Base-by-base conservation (phyloP, 176 grass and related monocot species). In the Phragmites australis region DNA sequence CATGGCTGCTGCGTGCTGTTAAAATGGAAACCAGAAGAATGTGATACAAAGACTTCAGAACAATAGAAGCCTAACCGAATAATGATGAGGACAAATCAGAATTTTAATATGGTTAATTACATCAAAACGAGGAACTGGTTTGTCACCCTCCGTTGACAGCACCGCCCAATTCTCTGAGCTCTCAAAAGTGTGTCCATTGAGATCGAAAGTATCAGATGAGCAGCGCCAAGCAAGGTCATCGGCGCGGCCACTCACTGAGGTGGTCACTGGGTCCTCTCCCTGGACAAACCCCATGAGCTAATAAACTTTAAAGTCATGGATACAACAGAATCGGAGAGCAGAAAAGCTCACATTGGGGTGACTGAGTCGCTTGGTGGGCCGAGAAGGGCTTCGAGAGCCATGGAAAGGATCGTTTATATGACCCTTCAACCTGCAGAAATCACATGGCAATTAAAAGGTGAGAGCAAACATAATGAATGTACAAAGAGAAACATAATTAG, bases 1-100 rank as follows among this genome's bases (percentile, higher is more conserved):
- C 68, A 93, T 78, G 39, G 93, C 92, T 89, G 96, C 92, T 70
- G 96, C 90, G 86, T 99, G 96, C 96, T 99, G 88, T 74, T 88
- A 68, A 57, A 76, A 62, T 65, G 37, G 42, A 17, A 53, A 81
- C 6, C 9, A 61, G 29, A 70, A 43, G n/a, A 91, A 53, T 48
- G 12, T 44, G 34, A 67, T 81, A 80, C 39, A 73, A 39, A 80
- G 62, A 40, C 22, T 75, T 91, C 27, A 81, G 37, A 61, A n/a
- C n/a, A n/a, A 64, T 41, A 37, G 10, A 86, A 56, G 32, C 62
- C 6, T 65, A 65, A 85, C 6, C 12, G 10, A 29, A 58, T 40
- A 69, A 45, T 29, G 25, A 52, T 52, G 15, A 10, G 26, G 25
- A 26, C 19, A 52, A 14, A 53, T 63, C 5, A 79, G 39, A 72